Percentiles rank a stretch among this genome's conserved stretches.
phyloP scores from a whole-genome alignment of 495 filamentous ascomycete species.

The Lasiosphaeris hirsuta region DNA sequence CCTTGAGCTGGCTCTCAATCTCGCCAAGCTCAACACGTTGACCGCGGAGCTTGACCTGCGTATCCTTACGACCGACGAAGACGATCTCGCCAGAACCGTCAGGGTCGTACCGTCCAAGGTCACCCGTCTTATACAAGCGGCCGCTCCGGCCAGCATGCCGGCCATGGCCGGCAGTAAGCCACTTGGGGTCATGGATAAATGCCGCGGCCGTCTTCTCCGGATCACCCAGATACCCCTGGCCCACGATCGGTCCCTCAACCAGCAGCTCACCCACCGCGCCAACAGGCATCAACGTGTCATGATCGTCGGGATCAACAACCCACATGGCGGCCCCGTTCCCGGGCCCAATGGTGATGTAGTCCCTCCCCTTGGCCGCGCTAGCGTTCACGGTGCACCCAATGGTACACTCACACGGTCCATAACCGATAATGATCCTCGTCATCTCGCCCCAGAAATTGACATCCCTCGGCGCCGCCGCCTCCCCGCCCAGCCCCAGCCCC shows the following conservation, averaged over 20 bases:
- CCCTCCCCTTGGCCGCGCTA: conserved; percentile 40
- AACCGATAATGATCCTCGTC: conserved; percentile 48
- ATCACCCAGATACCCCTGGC: conserved; percentile 53
- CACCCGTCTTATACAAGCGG: conserved; percentile 34
- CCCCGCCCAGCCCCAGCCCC: conserved; percentile 24
- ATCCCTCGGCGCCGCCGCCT: conserved; percentile 18
- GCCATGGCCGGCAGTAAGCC: conserved; percentile 28
- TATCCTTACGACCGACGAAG: conserved; percentile 34
- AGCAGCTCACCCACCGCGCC: conserved; percentile 48
- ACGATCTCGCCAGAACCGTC: conserved; percentile 43
- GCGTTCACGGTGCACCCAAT: conserved; percentile 45
- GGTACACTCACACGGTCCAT: conserved; percentile 54
- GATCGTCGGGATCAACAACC: conserved; percentile 30
- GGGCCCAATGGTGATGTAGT: conserved; percentile 22
- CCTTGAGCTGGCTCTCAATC: conserved; percentile 30
- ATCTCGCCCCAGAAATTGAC: conserved; percentile 17
- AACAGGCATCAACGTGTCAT: conserved; percentile 34
- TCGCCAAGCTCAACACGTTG: conserved; percentile 39
- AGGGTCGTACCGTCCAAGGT: conserved; percentile 48
- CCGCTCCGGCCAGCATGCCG: conserved; percentile 10
- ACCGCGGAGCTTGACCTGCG: conserved; percentile 39
- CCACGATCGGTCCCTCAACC: conserved; percentile 45
- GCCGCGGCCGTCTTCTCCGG: conserved; percentile 47
- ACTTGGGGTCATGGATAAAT: conserved; percentile 46
- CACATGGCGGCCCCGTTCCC: conserved; percentile 28